Evolutionary conservation across 2,329 filamentous ascomycete species (phyloP).

Genomic region (Trichoderma simmonsii): DNA sequence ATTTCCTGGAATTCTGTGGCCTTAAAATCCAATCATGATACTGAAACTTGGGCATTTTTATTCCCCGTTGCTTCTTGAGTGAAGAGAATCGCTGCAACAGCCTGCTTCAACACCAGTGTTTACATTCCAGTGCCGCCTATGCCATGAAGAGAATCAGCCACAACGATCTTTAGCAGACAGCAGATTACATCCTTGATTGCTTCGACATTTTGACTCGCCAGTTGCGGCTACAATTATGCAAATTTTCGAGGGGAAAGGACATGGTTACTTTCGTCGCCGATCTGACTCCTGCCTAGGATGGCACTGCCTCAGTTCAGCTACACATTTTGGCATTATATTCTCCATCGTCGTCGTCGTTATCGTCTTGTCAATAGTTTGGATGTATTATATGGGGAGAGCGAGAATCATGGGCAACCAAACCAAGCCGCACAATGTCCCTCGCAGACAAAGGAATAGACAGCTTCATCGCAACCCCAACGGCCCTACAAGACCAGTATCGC

Average conservation of each 20-base stretch:
- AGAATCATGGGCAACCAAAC: neutral
- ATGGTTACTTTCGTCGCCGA: neutral
- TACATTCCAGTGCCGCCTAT: neutral
- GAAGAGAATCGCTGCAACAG: neutral
- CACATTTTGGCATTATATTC: conserved; percentile 41
- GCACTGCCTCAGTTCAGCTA: conserved; percentile 37
- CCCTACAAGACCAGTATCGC: neutral
- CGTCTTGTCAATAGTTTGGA: conserved; percentile 30
- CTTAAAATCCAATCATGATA: neutral
- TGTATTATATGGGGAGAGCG: conserved; percentile 35
- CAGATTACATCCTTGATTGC: neutral
- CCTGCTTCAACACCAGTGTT: neutral
- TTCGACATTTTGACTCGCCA: neutral
- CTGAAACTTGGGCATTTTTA: neutral
- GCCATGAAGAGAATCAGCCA: neutral
- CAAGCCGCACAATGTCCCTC: conserved; percentile 6
- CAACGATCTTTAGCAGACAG: neutral
- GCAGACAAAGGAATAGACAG: conserved; percentile 17
- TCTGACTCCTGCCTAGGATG: conserved; percentile 33
- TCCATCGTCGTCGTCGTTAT: conserved; percentile 31
- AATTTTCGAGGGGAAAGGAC: neutral
- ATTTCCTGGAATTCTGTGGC: neutral
- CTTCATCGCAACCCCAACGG: neutral
- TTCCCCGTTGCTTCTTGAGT: neutral
- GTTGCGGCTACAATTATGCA: neutral